Evolutionary conservation across 1,284 basidiomycete species (phyloP).

Genomic region (Ustilago cynodontis): DNA sequence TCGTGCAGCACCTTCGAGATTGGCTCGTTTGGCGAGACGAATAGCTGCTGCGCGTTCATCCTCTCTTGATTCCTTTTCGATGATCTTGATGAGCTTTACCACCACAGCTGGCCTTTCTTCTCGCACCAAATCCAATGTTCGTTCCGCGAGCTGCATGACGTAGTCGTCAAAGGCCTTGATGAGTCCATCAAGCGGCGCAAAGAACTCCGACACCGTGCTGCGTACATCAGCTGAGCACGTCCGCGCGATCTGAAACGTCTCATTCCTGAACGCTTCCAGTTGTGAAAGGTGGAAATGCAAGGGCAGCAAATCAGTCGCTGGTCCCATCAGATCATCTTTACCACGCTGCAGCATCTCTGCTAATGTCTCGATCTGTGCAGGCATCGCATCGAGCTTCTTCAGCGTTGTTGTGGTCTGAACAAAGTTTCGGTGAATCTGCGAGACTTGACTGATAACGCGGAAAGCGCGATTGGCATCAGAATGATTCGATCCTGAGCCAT

Average conservation of each 20-base stretch:
- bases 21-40: slow-evolving; percentile 92
- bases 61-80: slow-evolving; percentile 90
- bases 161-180: slow-evolving; percentile 89
- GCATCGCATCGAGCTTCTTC: slow-evolving; percentile 89
- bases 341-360: slow-evolving; percentile 83
- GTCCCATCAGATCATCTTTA: slow-evolving; percentile 79
- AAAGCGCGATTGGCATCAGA: slow-evolving; percentile 56
- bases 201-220: slow-evolving; percentile 80
- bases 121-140: slow-evolving; percentile 81
- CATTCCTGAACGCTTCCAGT: slow-evolving; percentile 90
- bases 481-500: slow-evolving; percentile 27
- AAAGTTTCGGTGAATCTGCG: slow-evolving; percentile 94
- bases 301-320: slow-evolving; percentile 85
- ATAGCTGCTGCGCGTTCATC: slow-evolving; percentile 98
- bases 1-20: slow-evolving; percentile 71
- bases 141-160: slow-evolving; percentile 81
- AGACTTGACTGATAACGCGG: slow-evolving; percentile 75
- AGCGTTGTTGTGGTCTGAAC: slow-evolving; percentile 95
- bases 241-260: slow-evolving; percentile 70
- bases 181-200: slow-evolving; percentile 86
- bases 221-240: slow-evolving; percentile 78
- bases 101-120: slow-evolving; percentile 85
- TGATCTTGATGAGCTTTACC: slow-evolving; percentile 91
- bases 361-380: slow-evolving; percentile 82
- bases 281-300: slow-evolving; percentile 90